A percentile compares a stretch with the other conserved stretches of the same genome.
Evolutionary conservation across 441 rosid species (phyloP).

Genomic region (Corymbia citriodora): DNA sequence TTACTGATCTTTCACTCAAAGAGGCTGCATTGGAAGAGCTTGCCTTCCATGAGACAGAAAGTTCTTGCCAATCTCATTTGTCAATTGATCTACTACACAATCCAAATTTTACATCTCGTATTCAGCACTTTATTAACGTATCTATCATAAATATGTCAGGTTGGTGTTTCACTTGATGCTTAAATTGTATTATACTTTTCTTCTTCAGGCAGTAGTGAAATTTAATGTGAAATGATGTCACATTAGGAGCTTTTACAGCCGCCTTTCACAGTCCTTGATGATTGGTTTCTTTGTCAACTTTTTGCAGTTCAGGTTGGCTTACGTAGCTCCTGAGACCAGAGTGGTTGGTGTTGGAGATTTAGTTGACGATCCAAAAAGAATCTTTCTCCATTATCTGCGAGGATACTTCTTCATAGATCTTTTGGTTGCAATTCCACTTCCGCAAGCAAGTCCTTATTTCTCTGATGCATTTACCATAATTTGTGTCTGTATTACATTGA

Average conservation of each 20-base stretch:
- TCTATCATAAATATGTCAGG: not conserved
- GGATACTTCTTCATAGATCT: constrained; percentile 57
- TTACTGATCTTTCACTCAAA: not conserved
- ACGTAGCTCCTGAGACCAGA: constrained; percentile 70
- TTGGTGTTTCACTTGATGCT: not conserved
- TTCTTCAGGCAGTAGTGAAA: not conserved
- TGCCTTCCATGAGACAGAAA: not conserved
- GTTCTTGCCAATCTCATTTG: not conserved
- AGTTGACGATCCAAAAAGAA: constrained; percentile 75
- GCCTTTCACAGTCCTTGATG: not conserved
- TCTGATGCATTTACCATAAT: not conserved
- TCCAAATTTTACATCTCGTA: not conserved
- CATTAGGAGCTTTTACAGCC: rapidly evolving
- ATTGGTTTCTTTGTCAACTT: not conserved
- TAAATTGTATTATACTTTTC: not conserved
- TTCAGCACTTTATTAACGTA: not conserved
- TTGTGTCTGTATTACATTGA: not conserved
- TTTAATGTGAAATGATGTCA: not conserved
- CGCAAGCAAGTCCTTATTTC: constrained; percentile 47
- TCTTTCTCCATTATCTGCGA: constrained; percentile 49
- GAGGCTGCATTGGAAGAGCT: not conserved
- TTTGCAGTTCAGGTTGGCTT: constrained; percentile 78
- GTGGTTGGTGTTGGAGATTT: constrained; percentile 88
- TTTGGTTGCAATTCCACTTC: constrained; percentile 65
- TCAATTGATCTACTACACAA: not conserved